These are phyloP conservation scores for Fusarium pseudocircinatum DNA, from an alignment of 2,329 filamentous ascomycete species.

Conservation along the genomic window DNA sequence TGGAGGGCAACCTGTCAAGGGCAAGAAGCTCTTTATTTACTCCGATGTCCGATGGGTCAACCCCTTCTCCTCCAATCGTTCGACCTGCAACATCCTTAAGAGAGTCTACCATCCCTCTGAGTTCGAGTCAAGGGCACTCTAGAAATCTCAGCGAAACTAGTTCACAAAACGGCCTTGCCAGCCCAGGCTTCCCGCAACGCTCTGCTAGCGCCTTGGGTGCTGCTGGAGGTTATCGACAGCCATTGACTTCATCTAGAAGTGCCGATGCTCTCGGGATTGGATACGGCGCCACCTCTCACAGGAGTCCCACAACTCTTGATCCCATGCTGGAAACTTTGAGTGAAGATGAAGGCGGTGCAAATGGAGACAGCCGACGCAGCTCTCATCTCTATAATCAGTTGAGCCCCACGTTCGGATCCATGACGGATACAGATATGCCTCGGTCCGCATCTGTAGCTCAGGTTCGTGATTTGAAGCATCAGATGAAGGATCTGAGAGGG, in stretches of 20 bases:
- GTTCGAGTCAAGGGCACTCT: slow-evolving; percentile 41
- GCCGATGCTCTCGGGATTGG: slow-evolving; percentile 52
- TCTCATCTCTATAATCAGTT: slow-evolving; percentile 48
- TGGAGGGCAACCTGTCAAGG: slow-evolving; percentile 89
- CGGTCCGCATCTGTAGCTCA: slow-evolving; percentile 78
- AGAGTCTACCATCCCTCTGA: slow-evolving; percentile 29
- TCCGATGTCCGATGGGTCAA: slow-evolving; percentile 59
- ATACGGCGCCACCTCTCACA: slow-evolving; percentile 46
- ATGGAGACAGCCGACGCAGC: slow-evolving; percentile 34
- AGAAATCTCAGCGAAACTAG: slow-evolving; percentile 49
- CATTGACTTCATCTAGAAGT: slow-evolving; percentile 55
- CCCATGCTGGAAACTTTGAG: slow-evolving; percentile 61
- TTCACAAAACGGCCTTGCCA: slow-evolving; percentile 43
- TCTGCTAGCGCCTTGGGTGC: slow-evolving; percentile 72
- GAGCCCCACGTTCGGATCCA: slow-evolving; percentile 57
- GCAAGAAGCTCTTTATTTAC: slow-evolving; percentile 74
- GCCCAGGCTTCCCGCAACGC: slow-evolving; percentile 56
- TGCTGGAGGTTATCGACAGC: slow-evolving; percentile 66
- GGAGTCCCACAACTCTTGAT: slow-evolving; percentile 54
- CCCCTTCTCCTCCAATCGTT: slow-evolving; percentile 60
- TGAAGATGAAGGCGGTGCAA: slow-evolving; percentile 59
- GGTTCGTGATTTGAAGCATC: slow-evolving; percentile 78
- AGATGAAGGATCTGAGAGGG: slow-evolving; percentile 86
- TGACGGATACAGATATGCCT: slow-evolving; percentile 60
- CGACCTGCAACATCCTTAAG: slow-evolving; percentile 41